Evolutionary conservation across 2,329 filamentous ascomycete genomes (phyloP).

Genomic region (Fusarium metavorans): DNA sequence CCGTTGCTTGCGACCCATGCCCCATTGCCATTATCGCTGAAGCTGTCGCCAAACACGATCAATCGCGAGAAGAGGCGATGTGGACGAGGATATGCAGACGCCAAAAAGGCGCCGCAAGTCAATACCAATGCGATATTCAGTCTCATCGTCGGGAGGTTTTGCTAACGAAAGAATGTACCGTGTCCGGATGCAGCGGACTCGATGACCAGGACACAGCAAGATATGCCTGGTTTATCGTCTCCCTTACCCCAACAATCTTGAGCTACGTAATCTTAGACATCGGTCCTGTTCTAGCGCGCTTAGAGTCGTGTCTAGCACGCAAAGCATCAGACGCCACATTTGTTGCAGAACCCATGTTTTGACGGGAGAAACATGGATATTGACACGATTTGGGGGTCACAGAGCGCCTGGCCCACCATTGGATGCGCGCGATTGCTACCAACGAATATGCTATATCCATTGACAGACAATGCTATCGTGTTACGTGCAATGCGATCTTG

Average conservation of each 20-base stretch:
- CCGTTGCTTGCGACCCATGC: constrained; percentile 33
- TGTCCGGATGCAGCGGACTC: not conserved
- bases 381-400: not conserved
- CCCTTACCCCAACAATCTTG: not conserved
- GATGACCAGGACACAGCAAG: not conserved
- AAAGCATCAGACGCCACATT: not conserved
- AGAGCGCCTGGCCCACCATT: not conserved
- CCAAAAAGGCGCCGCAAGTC: not conserved
- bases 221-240: not conserved
- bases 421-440: fast-evolving
- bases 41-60: constrained; percentile 36
- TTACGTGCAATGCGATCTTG: not conserved
- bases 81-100: not conserved
- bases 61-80: not conserved
- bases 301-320: not conserved
- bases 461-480: too few species aligned
- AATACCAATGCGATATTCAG: not conserved
- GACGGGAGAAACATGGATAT: not conserved
- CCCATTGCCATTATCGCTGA: constrained; percentile 33
- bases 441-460: not conserved
- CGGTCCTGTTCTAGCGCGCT: not conserved
- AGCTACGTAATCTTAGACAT: not conserved
- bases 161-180: not conserved
- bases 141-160: not conserved
- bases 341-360: not conserved